Conservation (phyloP, 345 rosid species). For the Salix dunnii region DNA sequence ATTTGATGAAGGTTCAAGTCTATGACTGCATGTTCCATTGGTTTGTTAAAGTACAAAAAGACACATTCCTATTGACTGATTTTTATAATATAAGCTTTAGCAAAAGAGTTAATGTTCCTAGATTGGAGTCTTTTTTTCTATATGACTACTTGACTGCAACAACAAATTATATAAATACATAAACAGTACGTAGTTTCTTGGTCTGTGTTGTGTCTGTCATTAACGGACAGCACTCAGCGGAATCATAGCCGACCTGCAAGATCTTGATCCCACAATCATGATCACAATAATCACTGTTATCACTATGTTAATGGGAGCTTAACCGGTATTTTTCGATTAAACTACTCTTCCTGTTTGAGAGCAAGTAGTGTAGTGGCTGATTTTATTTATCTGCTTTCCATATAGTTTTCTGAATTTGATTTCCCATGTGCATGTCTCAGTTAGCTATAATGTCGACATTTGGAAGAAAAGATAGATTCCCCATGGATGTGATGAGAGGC, state of each 20-base stretch:
- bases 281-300: slow-evolving; percentile 22
- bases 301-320: slow-evolving; percentile 9
- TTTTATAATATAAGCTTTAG: slow-evolving; percentile 1
- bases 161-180: neutral
- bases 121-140: slow-evolving; percentile 26
- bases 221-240: slow-evolving; percentile 52
- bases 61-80: slow-evolving; percentile 27
- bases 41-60: slow-evolving; percentile 29
- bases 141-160: neutral
- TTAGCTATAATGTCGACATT: slow-evolving; percentile 14
- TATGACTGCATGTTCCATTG: slow-evolving; percentile 8
- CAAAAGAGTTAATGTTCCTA: slow-evolving; percentile 40
- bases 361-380: slow-evolving; percentile 9
- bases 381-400: slow-evolving; percentile 19
- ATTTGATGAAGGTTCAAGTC: neutral
- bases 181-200: slow-evolving; percentile 26
- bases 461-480: neutral
- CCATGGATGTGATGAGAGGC: slow-evolving; percentile 16
- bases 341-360: neutral
- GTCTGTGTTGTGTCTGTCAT: slow-evolving; percentile 55
- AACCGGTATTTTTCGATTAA: neutral
- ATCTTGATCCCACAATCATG: slow-evolving; percentile 58
- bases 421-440: slow-evolving; percentile 38
- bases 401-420: slow-evolving; percentile 3
- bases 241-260: slow-evolving; percentile 69